Base-by-base conservation (phyloP, 1,139 yeast species). In the Trichomonascaceae sp. region DNA sequence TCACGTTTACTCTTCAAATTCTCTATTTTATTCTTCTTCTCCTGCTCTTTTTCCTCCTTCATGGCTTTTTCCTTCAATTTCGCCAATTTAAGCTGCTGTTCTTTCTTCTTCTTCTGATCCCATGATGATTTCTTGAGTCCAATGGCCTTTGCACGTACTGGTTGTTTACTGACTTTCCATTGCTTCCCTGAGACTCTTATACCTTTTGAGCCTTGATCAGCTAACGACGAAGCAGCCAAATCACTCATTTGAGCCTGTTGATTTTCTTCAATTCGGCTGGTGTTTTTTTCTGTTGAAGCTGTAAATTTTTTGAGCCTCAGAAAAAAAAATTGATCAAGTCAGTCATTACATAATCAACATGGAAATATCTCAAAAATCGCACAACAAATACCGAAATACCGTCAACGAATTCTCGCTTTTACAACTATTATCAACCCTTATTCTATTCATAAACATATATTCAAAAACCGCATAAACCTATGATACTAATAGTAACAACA, bases 101-200 rank as follows among this genome's bases (percentile, higher is more conserved):
- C 62, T 52, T 67, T 67, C 53, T 63, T 60, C 45, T 64, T 61
- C 52, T 69, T 65, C 52, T 62, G 61, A 7, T 67, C 75, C 74
- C 75, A 73, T 15, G 68, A 51, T n/a, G 65, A 60, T 48, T 60
- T 62, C 15, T 59, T 54, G 3, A 63, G 60, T 2, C 71, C 70
- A 17, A 63, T 55, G 1, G 66, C 58, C 22, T 59, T 56, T 15
- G 60, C 56, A 48, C 73, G 57, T 45, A 68, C 48, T 2, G 74
- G 73, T 52, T 60, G 63, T 57, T 73, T 70, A 18, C 60, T 57
- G 19, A 62, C 65, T 58, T 73, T 73, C 76, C 76, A 73, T 45
- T 59, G 60, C 52, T 67, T 66, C 47, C 72, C 69, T 24, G 64
- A 61, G 17, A 62, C 63, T 54, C 51, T 27, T 43, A 43, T 41